These are phyloP conservation scores for Aspergillus bridgeri DNA, from an alignment of 495 filamentous ascomycete species.

Conservation along the genomic window DNA sequence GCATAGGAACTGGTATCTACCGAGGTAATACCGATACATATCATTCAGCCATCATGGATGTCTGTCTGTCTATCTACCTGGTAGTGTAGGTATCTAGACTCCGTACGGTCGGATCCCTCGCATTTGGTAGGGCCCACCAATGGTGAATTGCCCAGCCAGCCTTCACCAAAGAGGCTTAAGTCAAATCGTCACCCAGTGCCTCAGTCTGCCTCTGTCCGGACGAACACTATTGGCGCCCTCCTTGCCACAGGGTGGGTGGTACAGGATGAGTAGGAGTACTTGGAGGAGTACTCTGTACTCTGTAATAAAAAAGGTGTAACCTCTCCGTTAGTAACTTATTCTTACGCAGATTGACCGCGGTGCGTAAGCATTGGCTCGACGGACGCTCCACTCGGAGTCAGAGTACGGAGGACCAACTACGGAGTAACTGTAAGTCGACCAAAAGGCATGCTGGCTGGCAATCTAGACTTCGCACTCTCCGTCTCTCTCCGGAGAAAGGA, in stretches of 20 bases:
- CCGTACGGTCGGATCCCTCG: conserved; percentile 8
- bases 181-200: not conserved
- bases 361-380: too few relatives aligned
- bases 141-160: conserved; percentile 5
- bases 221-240: not conserved
- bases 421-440: too few relatives aligned
- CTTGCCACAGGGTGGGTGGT: not conserved
- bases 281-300: too few relatives aligned
- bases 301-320: too few relatives aligned
- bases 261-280: too few relatives aligned
- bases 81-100: too few relatives aligned
- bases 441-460: not conserved
- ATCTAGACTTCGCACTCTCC: not conserved
- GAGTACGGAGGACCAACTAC: too few relatives aligned
- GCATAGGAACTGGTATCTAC: not conserved
- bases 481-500: not conserved
- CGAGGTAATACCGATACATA: not conserved
- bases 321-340: too few relatives aligned
- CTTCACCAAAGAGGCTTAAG: not conserved
- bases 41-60: too few relatives aligned
- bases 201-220: not conserved
- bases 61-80: too few relatives aligned
- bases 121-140: conserved; percentile 9
- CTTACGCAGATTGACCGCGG: too few relatives aligned
- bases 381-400: too few relatives aligned